Base-by-base conservation (phyloP, 768 basidiomycete species). In the Mycena sanguinolenta region DNA sequence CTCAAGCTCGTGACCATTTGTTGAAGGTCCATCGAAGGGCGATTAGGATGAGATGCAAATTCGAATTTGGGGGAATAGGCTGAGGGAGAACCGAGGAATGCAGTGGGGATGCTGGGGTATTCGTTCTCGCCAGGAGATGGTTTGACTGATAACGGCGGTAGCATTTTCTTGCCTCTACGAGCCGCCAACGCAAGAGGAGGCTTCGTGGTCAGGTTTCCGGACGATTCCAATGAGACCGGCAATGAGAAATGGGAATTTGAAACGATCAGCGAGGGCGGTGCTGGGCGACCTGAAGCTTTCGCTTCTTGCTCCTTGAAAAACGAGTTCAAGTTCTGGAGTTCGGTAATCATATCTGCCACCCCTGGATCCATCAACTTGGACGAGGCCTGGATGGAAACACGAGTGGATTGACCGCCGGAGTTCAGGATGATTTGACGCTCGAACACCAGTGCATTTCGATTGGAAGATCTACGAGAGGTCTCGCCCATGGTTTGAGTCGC, bases 1-100 rank as follows among this genome's bases (percentile, higher is more conserved):
- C 84, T 80, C 58, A 87, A 80, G 65, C 79, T 84, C n/a, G 75
- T 77, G 21, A 87, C 80, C 86, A 87, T 87, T 32, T 84, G 83
- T 69, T 83, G 78, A 17, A 86, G 76, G 69, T 79, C 75, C 68
- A 85, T 74, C 21, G 77, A 75, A 60, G 76, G 75, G 21, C 75
- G 75, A 34, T 76, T 72, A n/a, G 59, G 52, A 52, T 73, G 60
- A 50, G 69, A 71, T 27, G 74, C 74, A 67, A 73, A 75, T 65
- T 80, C 79, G 58, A 79, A 82, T 30, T 79, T 78, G 4, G 82
- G 80, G 46, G 77, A 77, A 67, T 83, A 79, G n/a, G 70, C 73
- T 16, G 82, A 81, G n/a, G 83, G 82, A 28, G 82, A 81, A 4
- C 85, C 84, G 17, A 84, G 71, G 70, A 85, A 84, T 38, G 84